Conservation (phyloP, 2,329 filamentous ascomycete genomes). For the Xylariaceae sp. region DNA sequence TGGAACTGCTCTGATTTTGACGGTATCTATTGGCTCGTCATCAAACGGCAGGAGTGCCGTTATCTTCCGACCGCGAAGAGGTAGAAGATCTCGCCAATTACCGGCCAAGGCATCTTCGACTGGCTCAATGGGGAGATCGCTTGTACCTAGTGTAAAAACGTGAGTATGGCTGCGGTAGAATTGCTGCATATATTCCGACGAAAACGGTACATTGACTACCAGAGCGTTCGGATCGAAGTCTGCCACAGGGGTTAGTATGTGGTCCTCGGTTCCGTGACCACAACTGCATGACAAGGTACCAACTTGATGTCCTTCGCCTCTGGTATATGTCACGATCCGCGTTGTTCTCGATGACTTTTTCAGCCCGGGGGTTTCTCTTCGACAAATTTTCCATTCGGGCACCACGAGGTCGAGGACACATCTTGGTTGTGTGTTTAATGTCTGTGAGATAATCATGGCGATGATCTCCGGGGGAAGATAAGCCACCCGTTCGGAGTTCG, state of each 20-base stretch:
- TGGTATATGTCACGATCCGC: conserved; percentile 24
- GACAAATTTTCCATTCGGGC: conserved; percentile 26
- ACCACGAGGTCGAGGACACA: conserved; percentile 26
- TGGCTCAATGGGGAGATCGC: not conserved
- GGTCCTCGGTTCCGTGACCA: conserved; percentile 16
- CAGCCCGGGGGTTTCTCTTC: conserved; percentile 1
- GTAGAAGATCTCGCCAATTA: conserved; percentile 2
- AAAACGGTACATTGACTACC: conserved; percentile 12
- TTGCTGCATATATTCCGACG: conserved; percentile 12
- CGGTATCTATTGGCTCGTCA: conserved; percentile 15
- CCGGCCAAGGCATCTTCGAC: not conserved
- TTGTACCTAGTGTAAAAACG: conserved; percentile 20
- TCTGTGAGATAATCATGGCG: conserved; percentile 10
- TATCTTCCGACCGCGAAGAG: conserved; percentile 16
- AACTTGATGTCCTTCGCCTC: conserved; percentile 1
- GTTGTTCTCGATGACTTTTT: conserved; percentile 7
- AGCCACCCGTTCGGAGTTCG: not conserved
- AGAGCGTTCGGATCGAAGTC: conserved; percentile 12
- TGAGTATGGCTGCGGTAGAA: conserved; percentile 23
- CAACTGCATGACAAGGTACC: conserved; percentile 17
- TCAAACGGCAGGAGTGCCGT: conserved; percentile 27
- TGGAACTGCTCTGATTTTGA: conserved; percentile 5
- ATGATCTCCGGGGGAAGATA: conserved; percentile 9
- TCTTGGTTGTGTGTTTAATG: not conserved
- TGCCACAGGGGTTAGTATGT: conserved; percentile 23